phyloP scores from a whole-genome alignment of 441 rosid genomes.

The Euphorbia celastroides region DNA sequence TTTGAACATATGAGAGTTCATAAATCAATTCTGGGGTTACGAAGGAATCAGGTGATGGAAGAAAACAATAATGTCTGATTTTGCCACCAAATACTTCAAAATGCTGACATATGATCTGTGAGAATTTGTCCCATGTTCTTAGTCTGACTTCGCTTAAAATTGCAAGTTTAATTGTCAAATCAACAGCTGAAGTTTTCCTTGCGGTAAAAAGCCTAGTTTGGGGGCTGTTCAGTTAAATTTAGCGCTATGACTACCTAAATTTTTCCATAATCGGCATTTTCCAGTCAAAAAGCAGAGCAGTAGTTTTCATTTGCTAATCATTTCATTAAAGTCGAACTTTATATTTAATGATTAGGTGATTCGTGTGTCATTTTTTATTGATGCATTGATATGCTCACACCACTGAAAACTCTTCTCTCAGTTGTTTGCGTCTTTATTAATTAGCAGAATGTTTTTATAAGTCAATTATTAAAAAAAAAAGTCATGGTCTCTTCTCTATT shows the following conservation, averaged over 20 bases:
- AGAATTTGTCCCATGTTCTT: not conserved
- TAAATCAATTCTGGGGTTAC: too few species aligned
- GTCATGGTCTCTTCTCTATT: constrained; percentile 5
- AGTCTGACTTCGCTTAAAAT: not conserved
- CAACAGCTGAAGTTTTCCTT: not conserved
- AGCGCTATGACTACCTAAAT: too few species aligned
- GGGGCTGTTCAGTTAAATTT: too few species aligned
- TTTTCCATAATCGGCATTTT: too few species aligned
- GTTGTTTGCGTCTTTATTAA: not conserved
- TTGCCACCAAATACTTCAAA: not conserved
- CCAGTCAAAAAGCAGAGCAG: not conserved
- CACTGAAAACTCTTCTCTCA: not conserved
- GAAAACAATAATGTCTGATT: not conserved
- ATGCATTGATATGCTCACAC: not conserved
- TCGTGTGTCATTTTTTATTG: not conserved
- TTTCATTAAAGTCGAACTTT: not conserved
- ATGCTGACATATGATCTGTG: not conserved
- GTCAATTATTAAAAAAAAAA: too few species aligned
- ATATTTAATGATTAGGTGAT: not conserved
- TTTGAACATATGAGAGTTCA: too few species aligned
- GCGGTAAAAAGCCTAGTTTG: too few species aligned
- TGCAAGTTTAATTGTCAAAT: not conserved
- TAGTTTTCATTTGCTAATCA: not conserved
- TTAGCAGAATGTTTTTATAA: too few species aligned
- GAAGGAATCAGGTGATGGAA: not conserved